Base-by-base conservation (phyloP, 495 filamentous ascomycete species). In the Penicillium pancosmium region DNA sequence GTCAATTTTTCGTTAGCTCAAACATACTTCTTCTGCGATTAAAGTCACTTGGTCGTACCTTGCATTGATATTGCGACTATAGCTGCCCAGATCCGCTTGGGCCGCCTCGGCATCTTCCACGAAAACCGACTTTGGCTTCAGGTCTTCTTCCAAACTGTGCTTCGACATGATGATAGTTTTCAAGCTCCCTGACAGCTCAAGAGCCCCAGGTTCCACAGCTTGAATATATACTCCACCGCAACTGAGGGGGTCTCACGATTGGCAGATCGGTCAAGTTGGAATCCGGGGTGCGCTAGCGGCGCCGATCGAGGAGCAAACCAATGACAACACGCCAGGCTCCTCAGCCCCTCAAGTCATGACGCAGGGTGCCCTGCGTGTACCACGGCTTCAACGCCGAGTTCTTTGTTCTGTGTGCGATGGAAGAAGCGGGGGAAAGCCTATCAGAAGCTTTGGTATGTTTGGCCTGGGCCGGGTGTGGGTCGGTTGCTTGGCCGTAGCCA, bases 241-340 rank as follows among this genome's bases (percentile, higher is more conserved):
- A 36, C 27, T 11, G 12, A 50, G 55, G 5, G 13, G 11, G 31
- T 19, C 27, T 43, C 47, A 41, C 35, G 18, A 57, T 57, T 57
- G 55, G 55, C 55, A 47, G 50, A 51, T 41, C 25, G 25, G 9
- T 18, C 27, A 31, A 36, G 44, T 18, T 40, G 44, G 50, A 62
- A 62, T 62, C 60, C 55, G 60, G 60, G 60, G 60, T 62, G 52
- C 55, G 52, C 55, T 62, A 62, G 55, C 34, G 50, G 47, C 23
- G 49, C 36, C 53, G 53, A 51, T 53, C 49, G 21, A 48, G 21
- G 9, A 15, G 11, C 2, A 6, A 31, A 46, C 55, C 60, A 58
- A 62, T 44, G 48, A 11, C 21, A n/a, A 41, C 16, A 16, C 16
- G 16, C 18, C n/a, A 18, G 35, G 15, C 50, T 50, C 50, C 50